Base-by-base conservation (phyloP, 176 grass and related monocot species). In the Aegilops tauschii region DNA sequence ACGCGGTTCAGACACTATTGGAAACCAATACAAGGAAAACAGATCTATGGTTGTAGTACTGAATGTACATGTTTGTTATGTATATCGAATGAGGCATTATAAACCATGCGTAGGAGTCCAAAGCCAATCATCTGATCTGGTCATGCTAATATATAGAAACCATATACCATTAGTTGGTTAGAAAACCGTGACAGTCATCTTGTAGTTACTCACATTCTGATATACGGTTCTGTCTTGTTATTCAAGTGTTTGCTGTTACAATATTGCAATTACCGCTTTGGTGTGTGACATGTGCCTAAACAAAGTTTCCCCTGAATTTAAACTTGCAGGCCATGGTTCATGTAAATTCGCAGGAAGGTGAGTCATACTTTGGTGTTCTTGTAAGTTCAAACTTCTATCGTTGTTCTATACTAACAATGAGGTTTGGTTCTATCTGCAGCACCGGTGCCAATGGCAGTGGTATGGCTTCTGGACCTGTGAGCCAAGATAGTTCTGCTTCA, bases 291-390 rank as follows among this genome's bases (percentile, higher is more conserved):
- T 30, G 49, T 62, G 61, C 65, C 65, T 88, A 31, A 81, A 50
- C 28, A 54, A 65, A 35, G 37, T 68, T 65, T 61, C 11, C n/a
- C 36, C 32, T 28, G 75, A 34, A 91, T 42, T 90, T 49, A 59
- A 39, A 81, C 34, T 83, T 91, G 82, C 87, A 98, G 97, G 97
- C 67, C 85, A 96, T 82, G 97, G 97, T 82, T 88, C 92, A 72
- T 99, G 97, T 69, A 87, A 92, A 71, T 99, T 99, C 49, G 89
- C 90, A 13, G 97, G 97, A 96, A 99, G 97, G 97, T 96, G 64
- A 91, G 86, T 87, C 42, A 3, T 52, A 3, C 80, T 30, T 37
- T 20, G 29, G 68, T 32, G 21, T 18, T 63, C 21, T 77, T 61
- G 50, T 66, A 14, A 25, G 23, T 47, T 79, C 44, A 44, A 23